phyloP scores from a whole-genome alignment of 805 yeast species.

The Brettanomyces naardenensis region DNA sequence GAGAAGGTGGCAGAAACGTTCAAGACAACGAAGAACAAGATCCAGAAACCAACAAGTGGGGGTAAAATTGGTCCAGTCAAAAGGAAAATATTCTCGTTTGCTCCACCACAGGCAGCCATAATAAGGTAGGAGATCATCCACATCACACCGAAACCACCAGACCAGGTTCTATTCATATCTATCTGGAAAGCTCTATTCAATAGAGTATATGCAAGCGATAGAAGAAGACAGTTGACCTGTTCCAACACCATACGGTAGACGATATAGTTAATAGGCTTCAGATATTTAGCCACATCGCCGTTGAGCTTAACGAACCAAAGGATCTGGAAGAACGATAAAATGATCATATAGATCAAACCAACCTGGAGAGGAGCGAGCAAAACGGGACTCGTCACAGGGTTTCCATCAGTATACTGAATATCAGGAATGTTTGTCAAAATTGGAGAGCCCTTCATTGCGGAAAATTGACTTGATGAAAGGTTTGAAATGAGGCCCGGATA shows the following conservation, averaged over 20 bases:
- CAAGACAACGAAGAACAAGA: constrained; percentile 58
- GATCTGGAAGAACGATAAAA: constrained; percentile 66
- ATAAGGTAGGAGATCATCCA: constrained; percentile 66
- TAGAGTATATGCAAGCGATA: constrained; percentile 50
- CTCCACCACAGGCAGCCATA: constrained; percentile 71
- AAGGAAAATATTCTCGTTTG: constrained; percentile 58
- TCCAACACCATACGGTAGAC: constrained; percentile 44
- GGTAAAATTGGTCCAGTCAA: constrained; percentile 46
- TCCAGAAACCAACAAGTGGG: constrained; percentile 63
- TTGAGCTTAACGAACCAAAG: constrained; percentile 52
- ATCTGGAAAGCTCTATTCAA: constrained; percentile 66
- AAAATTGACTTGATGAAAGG: constrained; percentile 17
- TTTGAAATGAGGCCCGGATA: constrained; percentile 25
- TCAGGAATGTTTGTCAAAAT: constrained; percentile 16
- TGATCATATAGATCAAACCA: constrained; percentile 65
- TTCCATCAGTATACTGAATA: constrained; percentile 29
- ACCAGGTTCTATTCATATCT: constrained; percentile 46
- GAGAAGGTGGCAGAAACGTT: constrained; percentile 66
- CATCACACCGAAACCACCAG: constrained; percentile 61
- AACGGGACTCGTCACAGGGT: constrained; percentile 32
- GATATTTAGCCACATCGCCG: constrained; percentile 35
- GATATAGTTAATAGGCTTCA: constrained; percentile 36
- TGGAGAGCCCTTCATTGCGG: constrained; percentile 13
- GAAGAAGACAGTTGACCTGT: constrained; percentile 44
- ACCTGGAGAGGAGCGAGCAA: constrained; percentile 64